These are phyloP conservation scores for Westerdykella sp. DNA, from an alignment of 2,329 filamentous ascomycete genomes.

Conservation along the genomic window DNA sequence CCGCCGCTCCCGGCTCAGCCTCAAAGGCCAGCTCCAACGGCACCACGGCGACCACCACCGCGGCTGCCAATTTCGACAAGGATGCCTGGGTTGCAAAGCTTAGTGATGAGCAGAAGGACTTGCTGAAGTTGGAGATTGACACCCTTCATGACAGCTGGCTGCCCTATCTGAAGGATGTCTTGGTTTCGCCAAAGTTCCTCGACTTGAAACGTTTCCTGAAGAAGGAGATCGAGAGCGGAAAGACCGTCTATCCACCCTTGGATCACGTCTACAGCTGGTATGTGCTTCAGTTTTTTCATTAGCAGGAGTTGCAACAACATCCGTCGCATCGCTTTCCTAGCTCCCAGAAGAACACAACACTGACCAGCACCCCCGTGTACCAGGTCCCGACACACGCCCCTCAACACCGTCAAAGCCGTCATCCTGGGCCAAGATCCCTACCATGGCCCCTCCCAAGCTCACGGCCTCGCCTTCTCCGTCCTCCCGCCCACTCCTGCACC, in stretches of 20 bases:
- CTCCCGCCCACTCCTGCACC: conserved; percentile 82
- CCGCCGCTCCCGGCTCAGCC: conserved; percentile 47
- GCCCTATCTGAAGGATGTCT: conserved; percentile 77
- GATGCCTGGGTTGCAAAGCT: conserved; percentile 78
- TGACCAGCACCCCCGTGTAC: not conserved
- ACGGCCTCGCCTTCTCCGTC: conserved; percentile 93
- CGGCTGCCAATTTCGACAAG: conserved; percentile 65
- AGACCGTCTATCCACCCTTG: conserved; percentile 79
- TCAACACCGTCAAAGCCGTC: conserved; percentile 82
- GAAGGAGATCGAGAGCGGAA: conserved; percentile 64
- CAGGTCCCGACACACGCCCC: conserved; percentile 90
- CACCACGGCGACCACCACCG: conserved; percentile 24
- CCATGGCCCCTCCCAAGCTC: conserved; percentile 91
- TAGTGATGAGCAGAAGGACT: conserved; percentile 70
- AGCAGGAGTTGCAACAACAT: not conserved
- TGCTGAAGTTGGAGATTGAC: conserved; percentile 84
- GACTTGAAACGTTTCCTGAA: conserved; percentile 82
- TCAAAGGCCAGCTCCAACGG: conserved; percentile 26
- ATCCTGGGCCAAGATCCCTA: conserved; percentile 96
- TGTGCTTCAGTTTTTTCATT: conserved; percentile 14
- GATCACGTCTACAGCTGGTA: conserved; percentile 95
- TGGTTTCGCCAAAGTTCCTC: conserved; percentile 73
- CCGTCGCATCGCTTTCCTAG: not conserved
- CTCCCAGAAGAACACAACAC: not conserved
- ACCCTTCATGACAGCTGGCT: conserved; percentile 91